A percentile compares a stretch with the other conserved stretches of the same genome.
phyloP scores from a whole-genome alignment of 2,329 filamentous ascomycete species.

The Trichocomaceae sp. region DNA sequence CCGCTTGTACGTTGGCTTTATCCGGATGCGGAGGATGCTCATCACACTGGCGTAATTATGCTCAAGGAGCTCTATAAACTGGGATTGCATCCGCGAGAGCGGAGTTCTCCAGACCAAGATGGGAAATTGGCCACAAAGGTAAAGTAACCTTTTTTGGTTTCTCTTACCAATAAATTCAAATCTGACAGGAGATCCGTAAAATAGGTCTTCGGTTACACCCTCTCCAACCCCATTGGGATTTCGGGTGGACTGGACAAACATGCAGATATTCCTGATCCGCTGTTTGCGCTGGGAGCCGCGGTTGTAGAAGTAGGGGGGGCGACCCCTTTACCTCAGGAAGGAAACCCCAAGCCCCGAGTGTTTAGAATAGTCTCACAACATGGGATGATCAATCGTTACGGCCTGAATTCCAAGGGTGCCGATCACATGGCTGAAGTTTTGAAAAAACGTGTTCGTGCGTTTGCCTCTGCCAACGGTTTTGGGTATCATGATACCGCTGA shows the following conservation, averaged over 20 bases:
- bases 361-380: slow-evolving; percentile 79
- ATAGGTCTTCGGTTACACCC: slow-evolving; percentile 65
- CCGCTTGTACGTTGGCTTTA: slow-evolving; percentile 37
- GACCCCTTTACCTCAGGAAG: slow-evolving; percentile 78
- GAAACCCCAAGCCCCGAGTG: slow-evolving; percentile 80
- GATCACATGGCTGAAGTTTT: slow-evolving; percentile 77
- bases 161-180: background rate
- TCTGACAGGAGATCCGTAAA: background rate
- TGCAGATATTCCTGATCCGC: slow-evolving; percentile 74
- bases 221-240: slow-evolving; percentile 85
- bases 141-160: background rate
- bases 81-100: slow-evolving; percentile 74
- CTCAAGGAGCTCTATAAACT: slow-evolving; percentile 68
- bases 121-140: slow-evolving; percentile 50
- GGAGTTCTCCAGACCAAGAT: slow-evolving; percentile 52
- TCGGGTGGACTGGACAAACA: slow-evolving; percentile 96
- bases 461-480: slow-evolving; percentile 64
- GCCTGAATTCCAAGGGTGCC: slow-evolving; percentile 84
- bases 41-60: slow-evolving; percentile 66
- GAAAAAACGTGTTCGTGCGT: slow-evolving; percentile 68
- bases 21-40: slow-evolving; percentile 69
- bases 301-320: slow-evolving; percentile 90
- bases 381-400: slow-evolving; percentile 91
- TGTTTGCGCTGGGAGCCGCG: slow-evolving; percentile 77
- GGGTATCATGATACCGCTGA: slow-evolving; percentile 59